Conservation (phyloP, 805 yeast genomes). For the Sungouiella thailandica region DNA sequence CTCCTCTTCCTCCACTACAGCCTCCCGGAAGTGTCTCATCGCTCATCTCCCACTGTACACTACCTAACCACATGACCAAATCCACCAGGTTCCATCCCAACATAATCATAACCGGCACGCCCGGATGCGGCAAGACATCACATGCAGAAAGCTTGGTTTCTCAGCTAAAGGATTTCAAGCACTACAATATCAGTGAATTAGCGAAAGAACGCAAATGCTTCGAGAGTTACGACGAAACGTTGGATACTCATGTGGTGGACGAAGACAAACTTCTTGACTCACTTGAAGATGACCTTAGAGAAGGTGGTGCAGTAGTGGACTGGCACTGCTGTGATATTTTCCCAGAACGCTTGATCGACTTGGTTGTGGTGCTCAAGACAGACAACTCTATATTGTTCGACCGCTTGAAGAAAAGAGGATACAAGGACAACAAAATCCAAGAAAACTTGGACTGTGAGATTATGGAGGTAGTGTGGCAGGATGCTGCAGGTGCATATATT, state of each 20-base stretch:
- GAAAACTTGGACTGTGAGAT: slow-evolving; percentile 96
- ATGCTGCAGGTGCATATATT: slow-evolving; percentile 78
- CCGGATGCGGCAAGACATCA: slow-evolving; percentile 84
- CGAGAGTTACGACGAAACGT: slow-evolving; percentile 79
- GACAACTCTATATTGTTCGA: slow-evolving; percentile 70
- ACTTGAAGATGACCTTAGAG: slow-evolving; percentile 68
- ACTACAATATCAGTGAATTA: slow-evolving; percentile 69
- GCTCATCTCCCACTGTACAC: too few species aligned
- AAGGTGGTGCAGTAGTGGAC: slow-evolving; percentile 88
- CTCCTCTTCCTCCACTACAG: too few species aligned
- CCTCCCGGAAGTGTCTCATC: too few species aligned
- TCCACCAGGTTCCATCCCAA: slow-evolving; percentile 44
- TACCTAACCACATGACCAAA: too few species aligned
- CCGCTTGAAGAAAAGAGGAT: slow-evolving; percentile 70
- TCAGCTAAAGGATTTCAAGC: slow-evolving; percentile 41
- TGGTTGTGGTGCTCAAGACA: slow-evolving; percentile 83
- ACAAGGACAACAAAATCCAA: slow-evolving; percentile 73
- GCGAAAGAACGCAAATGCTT: slow-evolving; percentile 75
- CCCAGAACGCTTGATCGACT: slow-evolving; percentile 87
- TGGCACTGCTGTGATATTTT: slow-evolving; percentile 98
- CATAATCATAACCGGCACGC: slow-evolving; percentile 91
- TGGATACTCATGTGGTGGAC: slow-evolving; percentile 86
- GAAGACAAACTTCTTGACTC: slow-evolving; percentile 84
- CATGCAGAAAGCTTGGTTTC: slow-evolving; percentile 59
- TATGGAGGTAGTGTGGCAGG: slow-evolving; percentile 85